These are phyloP conservation scores for Cryptococcus hybrid DNA, from an alignment of 1,284 basidiomycete species.

Conservation along the genomic window DNA sequence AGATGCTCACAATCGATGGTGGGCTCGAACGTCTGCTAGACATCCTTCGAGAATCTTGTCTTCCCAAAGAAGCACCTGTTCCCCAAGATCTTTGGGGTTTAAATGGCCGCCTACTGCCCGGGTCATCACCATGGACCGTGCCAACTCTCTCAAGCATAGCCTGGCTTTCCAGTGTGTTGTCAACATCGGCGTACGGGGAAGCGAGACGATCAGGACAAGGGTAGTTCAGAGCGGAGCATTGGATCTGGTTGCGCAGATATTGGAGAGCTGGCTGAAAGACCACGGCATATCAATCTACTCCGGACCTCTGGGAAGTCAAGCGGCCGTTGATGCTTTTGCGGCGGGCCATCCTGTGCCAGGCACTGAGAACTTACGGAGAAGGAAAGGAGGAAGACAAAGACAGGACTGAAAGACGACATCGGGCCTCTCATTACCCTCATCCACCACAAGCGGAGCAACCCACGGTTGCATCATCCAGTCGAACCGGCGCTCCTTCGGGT, in stretches of 20 bases:
- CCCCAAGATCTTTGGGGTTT: conserved; percentile 49
- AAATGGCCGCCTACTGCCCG: conserved; percentile 49
- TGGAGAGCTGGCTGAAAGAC: conserved; percentile 86
- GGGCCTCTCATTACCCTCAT: background rate
- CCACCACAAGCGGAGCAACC: background rate
- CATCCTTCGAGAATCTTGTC: conserved; percentile 79
- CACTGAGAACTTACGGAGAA: conserved; percentile 17
- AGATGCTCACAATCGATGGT: conserved; percentile 97
- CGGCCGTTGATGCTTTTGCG: conserved; percentile 60
- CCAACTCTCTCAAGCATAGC: conserved; percentile 79
- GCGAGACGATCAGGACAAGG: conserved; percentile 82
- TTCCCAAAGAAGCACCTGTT: conserved; percentile 39
- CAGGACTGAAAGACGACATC: background rate
- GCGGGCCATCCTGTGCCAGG: conserved; percentile 48
- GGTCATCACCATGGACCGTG: conserved; percentile 64
- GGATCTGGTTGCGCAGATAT: conserved; percentile 89
- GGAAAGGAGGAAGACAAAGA: background rate
- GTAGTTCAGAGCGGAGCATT: conserved; percentile 96
- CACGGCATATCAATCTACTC: conserved; percentile 59
- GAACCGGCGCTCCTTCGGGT: no score
- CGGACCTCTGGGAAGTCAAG: conserved; percentile 55
- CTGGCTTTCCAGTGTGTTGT: conserved; percentile 96
- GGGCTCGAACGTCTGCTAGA: conserved; percentile 93
- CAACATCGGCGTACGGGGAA: conserved; percentile 97
- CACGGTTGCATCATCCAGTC: background rate